phyloP scores from a whole-genome alignment of 2,329 filamentous ascomycete genomes.

The Rutstroemia sp. region DNA sequence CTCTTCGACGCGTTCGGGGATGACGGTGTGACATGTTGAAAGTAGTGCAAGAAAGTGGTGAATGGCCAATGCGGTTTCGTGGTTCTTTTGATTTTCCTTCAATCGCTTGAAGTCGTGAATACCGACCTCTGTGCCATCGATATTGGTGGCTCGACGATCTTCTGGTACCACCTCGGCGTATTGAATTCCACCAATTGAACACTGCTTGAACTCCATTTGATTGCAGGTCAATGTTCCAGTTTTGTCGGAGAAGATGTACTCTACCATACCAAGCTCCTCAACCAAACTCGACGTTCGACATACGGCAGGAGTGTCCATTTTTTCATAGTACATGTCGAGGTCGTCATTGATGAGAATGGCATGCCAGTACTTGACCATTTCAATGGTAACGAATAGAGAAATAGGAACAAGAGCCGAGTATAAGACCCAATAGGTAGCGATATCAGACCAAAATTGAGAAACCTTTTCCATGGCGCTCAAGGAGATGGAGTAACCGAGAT shows the following conservation, averaged over 20 bases:
- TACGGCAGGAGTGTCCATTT: conserved; percentile 89
- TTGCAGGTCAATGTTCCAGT: conserved; percentile 97
- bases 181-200: conserved; percentile 85
- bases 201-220: conserved; percentile 97
- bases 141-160: conserved; percentile 72
- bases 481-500: conserved; percentile 61
- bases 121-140: conserved; percentile 67
- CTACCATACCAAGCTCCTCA: conserved; percentile 94
- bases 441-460: conserved; percentile 81
- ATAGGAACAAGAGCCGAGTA: conserved; percentile 97
- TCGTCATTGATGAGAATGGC: conserved; percentile 98
- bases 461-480: conserved; percentile 49
- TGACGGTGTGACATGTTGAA: conserved; percentile 92
- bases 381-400: conserved; percentile 93
- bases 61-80: conserved; percentile 52
- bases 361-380: conserved; percentile 96
- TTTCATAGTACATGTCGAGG: conserved; percentile 95
- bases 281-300: conserved; percentile 95
- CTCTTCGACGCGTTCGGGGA: conserved; percentile 78
- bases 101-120: conserved; percentile 62
- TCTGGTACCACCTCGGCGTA: conserved; percentile 91
- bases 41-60: conserved; percentile 84
- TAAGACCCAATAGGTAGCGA: conserved; percentile 97
- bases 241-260: conserved; percentile 98
- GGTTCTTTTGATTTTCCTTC: conserved; percentile 50